Percentiles rank a stretch among this genome's conserved stretches.
phyloP scores from a whole-genome alignment of 192 early-diverging fungal species.

The Phlyctochytrium arcticum region DNA sequence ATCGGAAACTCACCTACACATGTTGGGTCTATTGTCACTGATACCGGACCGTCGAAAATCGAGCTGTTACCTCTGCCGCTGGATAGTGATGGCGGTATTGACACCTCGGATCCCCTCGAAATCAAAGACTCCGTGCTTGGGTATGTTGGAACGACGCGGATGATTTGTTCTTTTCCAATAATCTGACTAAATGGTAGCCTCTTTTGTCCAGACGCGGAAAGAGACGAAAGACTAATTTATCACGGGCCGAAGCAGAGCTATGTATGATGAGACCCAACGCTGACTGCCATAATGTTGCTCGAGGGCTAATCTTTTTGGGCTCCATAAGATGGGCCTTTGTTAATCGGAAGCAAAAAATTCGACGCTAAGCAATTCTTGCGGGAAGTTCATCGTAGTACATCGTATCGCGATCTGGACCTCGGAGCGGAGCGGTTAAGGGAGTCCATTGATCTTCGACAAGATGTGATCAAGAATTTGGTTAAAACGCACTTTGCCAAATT shows the following conservation, averaged over 20 bases:
- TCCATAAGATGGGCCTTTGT: constrained; percentile 17
- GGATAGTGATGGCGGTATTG: constrained; percentile 17
- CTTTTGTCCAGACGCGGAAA: not conserved
- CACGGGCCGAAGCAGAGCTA: not conserved
- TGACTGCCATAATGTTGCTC: too few species aligned
- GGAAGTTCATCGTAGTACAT: constrained; percentile 78
- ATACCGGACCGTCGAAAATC: not conserved
- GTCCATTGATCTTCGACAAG: constrained; percentile 76
- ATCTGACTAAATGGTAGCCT: too few species aligned
- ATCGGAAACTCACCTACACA: not conserved
- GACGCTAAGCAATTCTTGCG: constrained; percentile 72
- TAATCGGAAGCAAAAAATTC: constrained; percentile 56
- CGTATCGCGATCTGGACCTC: constrained; percentile 73
- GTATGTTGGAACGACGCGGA: constrained; percentile 9
- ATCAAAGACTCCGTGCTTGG: constrained; percentile 35
- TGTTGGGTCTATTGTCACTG: not conserved
- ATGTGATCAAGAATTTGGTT: constrained; percentile 82
- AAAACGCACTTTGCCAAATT: constrained; percentile 97
- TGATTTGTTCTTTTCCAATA: too few species aligned
- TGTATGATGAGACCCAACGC: not conserved
- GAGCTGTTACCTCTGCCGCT: not conserved
- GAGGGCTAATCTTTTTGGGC: too few species aligned
- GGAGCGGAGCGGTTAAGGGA: constrained; percentile 69
- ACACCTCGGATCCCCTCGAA: constrained; percentile 44
- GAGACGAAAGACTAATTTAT: not conserved